phyloP scores from a whole-genome alignment of 192 early-diverging fungal species.

The Martensiomyces pterosporus region DNA sequence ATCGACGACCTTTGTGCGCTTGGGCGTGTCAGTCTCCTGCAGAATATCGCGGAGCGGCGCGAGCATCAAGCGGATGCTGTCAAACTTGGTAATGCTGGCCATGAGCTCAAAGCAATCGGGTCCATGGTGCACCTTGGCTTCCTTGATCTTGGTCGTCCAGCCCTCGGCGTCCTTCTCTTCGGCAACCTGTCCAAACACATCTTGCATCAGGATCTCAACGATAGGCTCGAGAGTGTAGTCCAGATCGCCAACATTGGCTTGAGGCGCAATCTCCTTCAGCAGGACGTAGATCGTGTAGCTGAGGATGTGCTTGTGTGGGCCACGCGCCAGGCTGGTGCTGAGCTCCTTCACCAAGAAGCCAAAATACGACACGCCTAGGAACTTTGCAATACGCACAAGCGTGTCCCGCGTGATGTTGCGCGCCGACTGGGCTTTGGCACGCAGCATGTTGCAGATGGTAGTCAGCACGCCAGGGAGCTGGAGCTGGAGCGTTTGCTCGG shows the following conservation, averaged over 20 bases:
- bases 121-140: constrained; percentile 81
- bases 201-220: constrained; percentile 71
- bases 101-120: constrained; percentile 86
- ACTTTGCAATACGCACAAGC: constrained; percentile 75
- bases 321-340: constrained; percentile 66
- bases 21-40: constrained; percentile 74
- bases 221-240: constrained; percentile 75
- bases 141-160: constrained; percentile 83
- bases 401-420: constrained; percentile 85
- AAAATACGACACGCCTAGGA: constrained; percentile 81
- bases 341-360: constrained; percentile 88
- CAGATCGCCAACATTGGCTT: constrained; percentile 60
- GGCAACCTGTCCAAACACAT: constrained; percentile 89
- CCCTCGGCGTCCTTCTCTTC: constrained; percentile 89
- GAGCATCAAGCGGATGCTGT: constrained; percentile 66
- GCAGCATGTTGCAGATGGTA: constrained; percentile 83
- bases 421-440: constrained; percentile 69
- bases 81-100: constrained; percentile 64
- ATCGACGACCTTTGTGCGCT: constrained; percentile 74
- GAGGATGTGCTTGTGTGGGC: constrained; percentile 93
- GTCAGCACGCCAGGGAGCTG: constrained; percentile 87
- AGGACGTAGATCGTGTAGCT: constrained; percentile 87
- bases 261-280: constrained; percentile 62
- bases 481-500: constrained; percentile 64
- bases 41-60: constrained; percentile 84